Conservation (phyloP, 306 rosid species). For the Benincasa hispida region DNA sequence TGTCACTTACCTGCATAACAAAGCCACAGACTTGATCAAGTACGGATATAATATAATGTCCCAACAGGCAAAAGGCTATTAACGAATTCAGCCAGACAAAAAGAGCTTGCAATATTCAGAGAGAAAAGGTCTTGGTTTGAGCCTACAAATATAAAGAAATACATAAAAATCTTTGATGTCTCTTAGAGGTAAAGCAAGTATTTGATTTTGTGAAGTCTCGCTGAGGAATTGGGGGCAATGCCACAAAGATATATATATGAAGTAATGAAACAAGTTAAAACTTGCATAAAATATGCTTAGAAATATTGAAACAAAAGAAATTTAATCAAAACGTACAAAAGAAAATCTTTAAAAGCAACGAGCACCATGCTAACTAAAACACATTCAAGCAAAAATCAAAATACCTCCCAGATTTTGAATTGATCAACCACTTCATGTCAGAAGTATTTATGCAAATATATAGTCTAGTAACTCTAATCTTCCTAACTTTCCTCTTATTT, state of each 20-base stretch:
- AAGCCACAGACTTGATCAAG: neutral
- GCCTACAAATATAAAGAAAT: neutral
- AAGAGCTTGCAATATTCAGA: neutral
- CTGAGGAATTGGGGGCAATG: neutral
- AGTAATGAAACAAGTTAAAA: neutral
- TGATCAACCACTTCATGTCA: neutral
- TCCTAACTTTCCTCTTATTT: too few relatives aligned
- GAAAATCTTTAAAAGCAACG: neutral
- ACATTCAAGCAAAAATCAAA: neutral
- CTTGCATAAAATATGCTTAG: neutral
- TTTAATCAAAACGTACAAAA: neutral
- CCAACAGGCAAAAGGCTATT: neutral
- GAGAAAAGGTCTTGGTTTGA: neutral
- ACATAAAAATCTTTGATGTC: neutral
- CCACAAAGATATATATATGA: neutral
- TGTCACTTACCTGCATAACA: constrained; percentile 33
- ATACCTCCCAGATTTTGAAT: neutral
- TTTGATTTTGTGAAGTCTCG: neutral
- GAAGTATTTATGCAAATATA: neutral
- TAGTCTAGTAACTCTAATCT: neutral
- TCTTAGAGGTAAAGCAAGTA: neutral
- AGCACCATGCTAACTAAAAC: neutral
- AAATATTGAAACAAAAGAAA: neutral
- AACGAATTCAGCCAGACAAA: neutral
- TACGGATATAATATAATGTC: neutral